phyloP scores from a whole-genome alignment of 148 eudicot genomes.

The Rhododendron vialii region DNA sequence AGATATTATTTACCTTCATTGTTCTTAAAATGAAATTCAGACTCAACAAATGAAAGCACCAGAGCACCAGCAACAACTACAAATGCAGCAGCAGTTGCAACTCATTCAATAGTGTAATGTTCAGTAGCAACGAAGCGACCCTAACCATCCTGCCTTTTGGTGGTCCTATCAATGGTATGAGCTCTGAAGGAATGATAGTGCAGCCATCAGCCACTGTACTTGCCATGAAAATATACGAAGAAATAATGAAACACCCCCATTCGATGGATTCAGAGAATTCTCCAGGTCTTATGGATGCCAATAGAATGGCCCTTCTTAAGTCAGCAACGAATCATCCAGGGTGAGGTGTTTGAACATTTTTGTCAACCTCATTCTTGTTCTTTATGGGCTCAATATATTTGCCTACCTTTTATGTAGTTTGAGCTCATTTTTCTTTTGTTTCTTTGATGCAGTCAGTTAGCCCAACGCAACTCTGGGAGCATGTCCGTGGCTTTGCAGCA shows the following conservation, averaged over 20 bases:
- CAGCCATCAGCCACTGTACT: conserved; percentile 50
- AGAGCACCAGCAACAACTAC: conserved; percentile 84
- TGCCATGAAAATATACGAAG: conserved; percentile 47
- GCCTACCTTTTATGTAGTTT: not conserved
- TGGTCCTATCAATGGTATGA: no score
- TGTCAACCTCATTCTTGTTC: no score
- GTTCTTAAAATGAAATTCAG: conserved; percentile 28
- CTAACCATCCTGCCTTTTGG: no score
- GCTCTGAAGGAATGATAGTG: conserved; percentile 45
- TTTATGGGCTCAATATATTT: not conserved
- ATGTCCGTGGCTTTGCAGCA: conserved; percentile 32
- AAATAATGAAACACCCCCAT: conserved; percentile 50
- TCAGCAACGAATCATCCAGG: no score
- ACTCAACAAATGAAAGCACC: conserved; percentile 86
- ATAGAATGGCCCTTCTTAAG: no score
- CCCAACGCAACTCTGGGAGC: conserved; percentile 74
- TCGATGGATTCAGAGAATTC: conserved; percentile 44
- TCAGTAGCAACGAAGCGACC: no score
- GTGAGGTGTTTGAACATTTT: no score
- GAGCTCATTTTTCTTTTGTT: conserved; percentile 17
- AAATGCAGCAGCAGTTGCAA: conserved; percentile 87
- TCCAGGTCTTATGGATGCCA: no score
- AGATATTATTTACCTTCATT: not conserved
- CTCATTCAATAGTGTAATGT: conserved; percentile 79
- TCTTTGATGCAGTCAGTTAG: conserved; percentile 72